These are phyloP conservation scores for Hyaloscypha bicolor DNA, from an alignment of 495 filamentous ascomycete species.

Conservation along the genomic window DNA sequence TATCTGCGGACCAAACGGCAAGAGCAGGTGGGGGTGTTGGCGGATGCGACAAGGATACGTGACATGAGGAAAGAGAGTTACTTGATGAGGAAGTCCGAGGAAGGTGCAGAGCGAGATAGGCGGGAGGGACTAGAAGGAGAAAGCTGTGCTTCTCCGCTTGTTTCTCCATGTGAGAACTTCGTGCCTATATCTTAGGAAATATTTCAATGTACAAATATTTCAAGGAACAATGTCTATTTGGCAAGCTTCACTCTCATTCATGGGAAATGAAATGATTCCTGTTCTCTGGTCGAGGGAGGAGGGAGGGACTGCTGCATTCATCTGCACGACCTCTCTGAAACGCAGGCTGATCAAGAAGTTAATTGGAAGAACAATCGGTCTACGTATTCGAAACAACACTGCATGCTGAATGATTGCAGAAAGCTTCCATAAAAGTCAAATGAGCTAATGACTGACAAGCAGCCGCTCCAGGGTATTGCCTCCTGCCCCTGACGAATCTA, in stretches of 20 bases:
- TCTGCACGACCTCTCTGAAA: too few relatives aligned
- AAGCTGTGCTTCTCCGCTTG: neutral
- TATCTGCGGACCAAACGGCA: neutral
- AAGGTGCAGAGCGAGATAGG: neutral
- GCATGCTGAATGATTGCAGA: neutral
- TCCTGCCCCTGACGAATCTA: neutral
- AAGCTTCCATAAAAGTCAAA: neutral
- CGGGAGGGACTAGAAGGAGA: neutral
- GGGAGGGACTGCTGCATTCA: too few relatives aligned
- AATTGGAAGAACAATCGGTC: too few relatives aligned
- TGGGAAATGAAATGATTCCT: too few relatives aligned
- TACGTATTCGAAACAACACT: too few relatives aligned
- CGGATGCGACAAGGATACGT: constrained; percentile 4
- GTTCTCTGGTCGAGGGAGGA: too few relatives aligned
- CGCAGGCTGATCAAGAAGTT: too few relatives aligned
- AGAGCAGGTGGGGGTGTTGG: neutral
- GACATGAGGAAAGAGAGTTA: constrained; percentile 7
- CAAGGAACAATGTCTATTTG: neutral
- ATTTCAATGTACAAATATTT: neutral
- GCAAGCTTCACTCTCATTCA: neutral
- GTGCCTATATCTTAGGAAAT: constrained; percentile 8
- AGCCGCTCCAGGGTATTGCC: neutral
- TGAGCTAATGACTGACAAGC: neutral
- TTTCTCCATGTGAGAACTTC: neutral
- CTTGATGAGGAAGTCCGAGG: neutral